Evolutionary conservation across 441 rosid genomes (phyloP).

Genomic region (Geranium incanum): DNA sequence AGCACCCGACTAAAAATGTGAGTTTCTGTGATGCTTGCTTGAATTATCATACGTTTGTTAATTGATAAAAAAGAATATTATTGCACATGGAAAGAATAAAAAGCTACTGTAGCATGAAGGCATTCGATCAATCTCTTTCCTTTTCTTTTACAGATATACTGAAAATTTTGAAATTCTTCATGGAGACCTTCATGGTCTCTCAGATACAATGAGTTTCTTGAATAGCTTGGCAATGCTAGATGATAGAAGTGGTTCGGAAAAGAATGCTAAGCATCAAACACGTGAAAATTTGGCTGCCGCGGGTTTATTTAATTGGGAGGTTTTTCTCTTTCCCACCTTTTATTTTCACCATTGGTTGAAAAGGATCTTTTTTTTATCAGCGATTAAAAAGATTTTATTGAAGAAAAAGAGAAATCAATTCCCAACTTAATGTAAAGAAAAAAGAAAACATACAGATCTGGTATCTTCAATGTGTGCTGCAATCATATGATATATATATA

Average conservation of each 20-base stretch:
- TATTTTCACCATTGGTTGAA: background rate
- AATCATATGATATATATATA: background rate
- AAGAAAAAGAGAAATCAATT: too few relatives aligned
- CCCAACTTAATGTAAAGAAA: background rate
- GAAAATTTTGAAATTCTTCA: constrained; percentile 86
- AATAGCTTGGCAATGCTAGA: constrained; percentile 74
- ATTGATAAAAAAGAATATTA: constrained; percentile 11
- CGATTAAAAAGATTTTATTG: too few relatives aligned
- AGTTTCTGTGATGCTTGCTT: background rate
- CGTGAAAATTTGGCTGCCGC: constrained; percentile 97
- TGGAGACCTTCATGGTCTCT: constrained; percentile 79
- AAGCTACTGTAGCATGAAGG: background rate
- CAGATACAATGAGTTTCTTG: constrained; percentile 79
- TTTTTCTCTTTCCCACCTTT: constrained; percentile 19
- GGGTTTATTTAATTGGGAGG: constrained; percentile 97
- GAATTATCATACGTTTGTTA: background rate
- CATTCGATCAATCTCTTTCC: constrained; percentile 12
- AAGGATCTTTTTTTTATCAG: too few relatives aligned
- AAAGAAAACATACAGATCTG: background rate
- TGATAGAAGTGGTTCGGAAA: constrained; percentile 42
- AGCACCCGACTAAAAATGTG: background rate
- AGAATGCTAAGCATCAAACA: constrained; percentile 55
- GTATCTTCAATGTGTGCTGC: background rate
- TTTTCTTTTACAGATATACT: constrained; percentile 34
- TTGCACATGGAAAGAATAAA: background rate